A percentile compares a stretch with the other conserved stretches of the same genome.
Conservation (phyloP, 148 eudicot species). For the Salicornia ramosissima region DNA sequence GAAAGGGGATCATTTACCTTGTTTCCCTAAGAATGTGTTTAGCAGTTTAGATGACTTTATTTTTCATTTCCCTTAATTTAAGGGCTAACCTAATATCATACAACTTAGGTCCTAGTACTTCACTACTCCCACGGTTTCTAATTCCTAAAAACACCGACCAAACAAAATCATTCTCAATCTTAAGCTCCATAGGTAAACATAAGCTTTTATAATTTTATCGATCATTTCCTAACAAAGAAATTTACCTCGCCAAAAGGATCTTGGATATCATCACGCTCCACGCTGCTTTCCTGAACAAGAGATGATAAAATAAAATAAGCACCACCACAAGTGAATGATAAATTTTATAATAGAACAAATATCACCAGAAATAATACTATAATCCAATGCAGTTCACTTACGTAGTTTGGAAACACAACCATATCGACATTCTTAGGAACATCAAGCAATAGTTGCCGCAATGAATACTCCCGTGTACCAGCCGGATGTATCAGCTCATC, state of each 20-base stretch:
- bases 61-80: too few species aligned
- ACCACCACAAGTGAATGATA: neutral
- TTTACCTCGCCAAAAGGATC: conserved; percentile 89
- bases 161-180: neutral
- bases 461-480: conserved; percentile 81
- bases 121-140: too few species aligned
- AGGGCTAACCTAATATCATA: too few species aligned
- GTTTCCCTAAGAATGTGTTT: too few species aligned
- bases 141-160: neutral
- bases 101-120: too few species aligned
- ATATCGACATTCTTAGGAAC: conserved; percentile 81
- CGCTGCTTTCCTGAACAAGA: conserved; percentile 70
- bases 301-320: neutral
- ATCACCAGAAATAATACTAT: neutral
- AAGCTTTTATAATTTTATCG: too few species aligned
- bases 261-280: conserved; percentile 79
- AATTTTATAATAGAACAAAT: neutral
- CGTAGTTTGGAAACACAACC: conserved; percentile 92
- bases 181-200: neutral
- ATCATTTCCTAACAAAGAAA: neutral
- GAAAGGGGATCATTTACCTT: too few species aligned
- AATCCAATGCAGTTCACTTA: conserved; percentile 37
- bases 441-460: conserved; percentile 71
- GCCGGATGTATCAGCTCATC: conserved; percentile 89
- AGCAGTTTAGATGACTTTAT: too few species aligned